Evolutionary conservation across 495 filamentous ascomycete species (phyloP).

Genomic region (Penicillium bialowiezense): DNA sequence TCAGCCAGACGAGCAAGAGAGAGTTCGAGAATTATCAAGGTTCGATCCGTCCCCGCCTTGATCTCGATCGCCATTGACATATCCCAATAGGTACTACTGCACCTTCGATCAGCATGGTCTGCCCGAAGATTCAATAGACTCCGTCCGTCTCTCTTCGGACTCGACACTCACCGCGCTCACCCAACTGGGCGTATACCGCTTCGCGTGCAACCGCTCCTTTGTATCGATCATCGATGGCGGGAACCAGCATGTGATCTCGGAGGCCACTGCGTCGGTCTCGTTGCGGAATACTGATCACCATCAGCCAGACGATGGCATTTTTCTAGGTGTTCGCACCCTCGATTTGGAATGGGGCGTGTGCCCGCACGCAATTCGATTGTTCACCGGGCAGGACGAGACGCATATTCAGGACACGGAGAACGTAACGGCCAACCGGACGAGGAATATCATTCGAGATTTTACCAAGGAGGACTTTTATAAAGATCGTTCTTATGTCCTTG

Average conservation of each 20-base stretch:
- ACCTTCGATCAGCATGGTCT: slow-evolving; percentile 5
- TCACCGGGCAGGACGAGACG: slow-evolving; percentile 11
- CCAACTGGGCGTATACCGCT: slow-evolving; percentile 56
- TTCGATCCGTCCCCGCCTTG: background rate
- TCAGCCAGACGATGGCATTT: slow-evolving; percentile 29
- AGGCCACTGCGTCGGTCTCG: slow-evolving; percentile 51
- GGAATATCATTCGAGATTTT: slow-evolving; percentile 47
- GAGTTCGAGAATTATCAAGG: slow-evolving; percentile 13
- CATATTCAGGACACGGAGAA: slow-evolving; percentile 13
- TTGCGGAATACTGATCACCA: slow-evolving; percentile 25
- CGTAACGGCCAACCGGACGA: slow-evolving; percentile 17
- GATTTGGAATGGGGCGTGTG: slow-evolving; percentile 40
- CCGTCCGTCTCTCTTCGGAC: slow-evolving; percentile 38
- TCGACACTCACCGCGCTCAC: slow-evolving; percentile 55
- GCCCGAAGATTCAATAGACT: background rate
- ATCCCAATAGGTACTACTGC: slow-evolving; percentile 9
- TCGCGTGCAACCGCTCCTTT: slow-evolving; percentile 49
- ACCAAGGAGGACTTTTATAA: slow-evolving; percentile 39
- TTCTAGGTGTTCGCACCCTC: slow-evolving; percentile 40
- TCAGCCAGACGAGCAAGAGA: slow-evolving; percentile 6
- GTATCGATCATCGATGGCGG: slow-evolving; percentile 54
- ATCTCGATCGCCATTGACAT: background rate
- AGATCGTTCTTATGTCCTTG: slow-evolving; percentile 32
- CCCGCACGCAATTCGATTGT: slow-evolving; percentile 34
- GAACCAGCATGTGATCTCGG: slow-evolving; percentile 56